phyloP scores from a whole-genome alignment of 345 rosid species.

The Acer campestre region DNA sequence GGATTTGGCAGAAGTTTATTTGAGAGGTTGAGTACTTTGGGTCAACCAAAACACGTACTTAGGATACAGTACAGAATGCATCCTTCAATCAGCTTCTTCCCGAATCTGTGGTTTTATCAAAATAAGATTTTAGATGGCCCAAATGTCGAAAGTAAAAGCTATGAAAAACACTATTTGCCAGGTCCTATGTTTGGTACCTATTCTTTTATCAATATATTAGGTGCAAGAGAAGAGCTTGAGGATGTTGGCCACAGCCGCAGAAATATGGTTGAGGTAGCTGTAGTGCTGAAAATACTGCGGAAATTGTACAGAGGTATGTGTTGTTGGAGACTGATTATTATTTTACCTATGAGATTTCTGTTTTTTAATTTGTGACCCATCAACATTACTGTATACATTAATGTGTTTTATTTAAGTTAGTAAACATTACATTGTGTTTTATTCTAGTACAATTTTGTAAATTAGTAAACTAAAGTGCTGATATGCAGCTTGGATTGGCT shows the following conservation, averaged over 20 bases:
- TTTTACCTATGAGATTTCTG: too few relatives aligned
- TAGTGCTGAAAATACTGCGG: constrained; percentile 33
- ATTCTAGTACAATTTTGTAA: too few relatives aligned
- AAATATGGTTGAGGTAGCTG: constrained; percentile 54
- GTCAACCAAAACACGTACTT: constrained; percentile 48
- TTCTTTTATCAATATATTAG: constrained; percentile 42
- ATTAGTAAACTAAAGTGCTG: too few relatives aligned
- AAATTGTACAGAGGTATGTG: constrained; percentile 42
- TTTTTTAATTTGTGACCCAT: background rate
- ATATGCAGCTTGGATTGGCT: constrained; percentile 32
- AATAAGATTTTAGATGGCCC: constrained; percentile 50
- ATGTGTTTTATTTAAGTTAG: too few relatives aligned
- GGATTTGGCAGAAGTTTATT: constrained; percentile 70
- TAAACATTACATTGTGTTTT: too few relatives aligned
- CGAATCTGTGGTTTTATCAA: constrained; percentile 47
- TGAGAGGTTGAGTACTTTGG: constrained; percentile 51
- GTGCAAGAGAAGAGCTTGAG: constrained; percentile 40
- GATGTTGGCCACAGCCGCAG: constrained; percentile 25
- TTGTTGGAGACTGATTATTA: too few relatives aligned
- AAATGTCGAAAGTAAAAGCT: constrained; percentile 33
- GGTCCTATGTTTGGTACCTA: constrained; percentile 54
- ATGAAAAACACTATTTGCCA: constrained; percentile 32
- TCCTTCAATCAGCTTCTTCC: constrained; percentile 65
- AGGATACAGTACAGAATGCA: constrained; percentile 78
- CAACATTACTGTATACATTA: constrained; percentile 40